phyloP scores from a whole-genome alignment of 2,329 filamentous ascomycete species.

The Talaromyces albobiverticillius region DNA sequence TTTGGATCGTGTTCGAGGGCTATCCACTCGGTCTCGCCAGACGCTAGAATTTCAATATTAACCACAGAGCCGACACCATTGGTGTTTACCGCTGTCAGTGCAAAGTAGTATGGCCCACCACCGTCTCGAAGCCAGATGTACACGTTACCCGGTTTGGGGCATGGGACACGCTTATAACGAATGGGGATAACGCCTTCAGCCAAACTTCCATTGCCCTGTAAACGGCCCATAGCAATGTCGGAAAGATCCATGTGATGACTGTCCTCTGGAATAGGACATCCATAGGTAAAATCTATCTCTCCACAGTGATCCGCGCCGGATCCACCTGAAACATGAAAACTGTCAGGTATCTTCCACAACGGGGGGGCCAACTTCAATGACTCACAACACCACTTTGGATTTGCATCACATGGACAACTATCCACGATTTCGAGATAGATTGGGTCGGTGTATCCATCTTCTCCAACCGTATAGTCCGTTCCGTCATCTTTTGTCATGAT shows the following conservation, averaged over 20 bases:
- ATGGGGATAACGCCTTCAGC: slow-evolving; percentile 10
- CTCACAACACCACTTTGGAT: slow-evolving; percentile 13
- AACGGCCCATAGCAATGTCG: slow-evolving; percentile 12
- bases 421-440: slow-evolving; percentile 11
- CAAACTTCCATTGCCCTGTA: slow-evolving; percentile 11
- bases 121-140: slow-evolving; percentile 10
- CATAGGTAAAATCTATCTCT: slow-evolving; percentile 11
- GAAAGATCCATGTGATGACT: slow-evolving; percentile 13
- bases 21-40: slow-evolving; percentile 6
- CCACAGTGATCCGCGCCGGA: slow-evolving; percentile 11
- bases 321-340: background rate
- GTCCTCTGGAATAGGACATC: slow-evolving; percentile 9
- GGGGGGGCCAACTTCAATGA: background rate
- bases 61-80: slow-evolving; percentile 10
- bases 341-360: background rate
- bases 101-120: slow-evolving; percentile 9
- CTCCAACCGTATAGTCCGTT: slow-evolving; percentile 7
- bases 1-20: slow-evolving; percentile 4
- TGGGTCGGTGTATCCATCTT: slow-evolving; percentile 8
- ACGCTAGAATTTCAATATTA: slow-evolving; percentile 4
- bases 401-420: slow-evolving; percentile 8
- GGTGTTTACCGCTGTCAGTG: slow-evolving; percentile 5
- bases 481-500: slow-evolving; percentile 6
- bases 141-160: slow-evolving; percentile 7
- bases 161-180: slow-evolving; percentile 9